Base-by-base conservation (phyloP, 2,329 filamentous ascomycete genomes). In the Monosporascus sp. region DNA sequence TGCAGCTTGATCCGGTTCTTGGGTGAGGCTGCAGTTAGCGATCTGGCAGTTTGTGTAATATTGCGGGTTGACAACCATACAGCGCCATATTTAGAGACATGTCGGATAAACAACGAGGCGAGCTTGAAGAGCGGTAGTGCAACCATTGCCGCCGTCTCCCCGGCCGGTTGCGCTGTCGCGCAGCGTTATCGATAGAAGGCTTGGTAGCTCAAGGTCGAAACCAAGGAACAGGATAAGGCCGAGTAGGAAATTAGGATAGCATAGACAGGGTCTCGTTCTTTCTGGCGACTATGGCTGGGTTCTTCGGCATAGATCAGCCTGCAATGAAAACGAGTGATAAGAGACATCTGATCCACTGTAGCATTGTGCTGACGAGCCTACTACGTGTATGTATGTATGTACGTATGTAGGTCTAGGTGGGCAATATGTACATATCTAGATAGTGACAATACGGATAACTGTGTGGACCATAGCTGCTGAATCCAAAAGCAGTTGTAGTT, bases 71-170 rank as follows among this genome's bases (percentile, higher is more conserved):
- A 27, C 48, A 27, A 47, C 71, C 82, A 61, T 79, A 87, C 83
- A 52, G 84, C 83, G 65, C 83, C 83, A 75, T 87, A 87, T 71
- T 87, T 87, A 52, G 83, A 87, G 50, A 87, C 71, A 65, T 87
- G 83, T 60, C 82, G 78, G 64, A 87, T 74, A 60, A 87, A 83
- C 47, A 87, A 75, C 52, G 83, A 70, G 22, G 78, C 83, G 59
- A 87, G 80, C 72, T 87, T 87, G 71, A 87, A 87, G 18, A 87
- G 73, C 20, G 84, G 84, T 39, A 87, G 74, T 52, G 83, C 77
- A 45, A 87, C 83, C 84, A 87, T 87, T 61, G 53, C 38, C 56
- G 49, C 25, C 25, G 38, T 51, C 38, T 44, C 50, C 35, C 24
- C 24, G 44, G 14, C 20, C 52, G 25, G 35, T 48, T 37, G 31